A percentile compares a stretch with the other conserved stretches of the same genome.
These are phyloP conservation scores for Juglanconis juglandina DNA, from an alignment of 2,329 filamentous ascomycete genomes.

Conservation along the genomic window DNA sequence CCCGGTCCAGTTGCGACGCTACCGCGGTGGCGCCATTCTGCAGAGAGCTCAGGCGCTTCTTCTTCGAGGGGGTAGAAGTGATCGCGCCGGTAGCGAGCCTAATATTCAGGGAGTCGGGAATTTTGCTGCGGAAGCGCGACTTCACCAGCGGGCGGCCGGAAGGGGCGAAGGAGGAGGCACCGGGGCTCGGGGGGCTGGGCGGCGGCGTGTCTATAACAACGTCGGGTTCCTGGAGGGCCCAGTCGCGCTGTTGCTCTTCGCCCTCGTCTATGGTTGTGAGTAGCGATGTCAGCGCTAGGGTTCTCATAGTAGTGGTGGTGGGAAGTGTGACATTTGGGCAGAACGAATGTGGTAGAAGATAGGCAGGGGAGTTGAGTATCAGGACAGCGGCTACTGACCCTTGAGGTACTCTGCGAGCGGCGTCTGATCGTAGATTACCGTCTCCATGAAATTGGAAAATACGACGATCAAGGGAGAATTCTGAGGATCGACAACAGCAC, in stretches of 20 bases:
- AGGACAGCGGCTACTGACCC: constrained; percentile 52
- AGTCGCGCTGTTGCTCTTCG: constrained; percentile 45
- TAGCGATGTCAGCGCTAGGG: constrained; percentile 20
- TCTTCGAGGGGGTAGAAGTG: constrained; percentile 43
- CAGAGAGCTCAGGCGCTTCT: constrained; percentile 17
- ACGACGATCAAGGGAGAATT: neutral
- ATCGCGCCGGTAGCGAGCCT: constrained; percentile 37
- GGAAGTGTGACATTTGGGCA: neutral
- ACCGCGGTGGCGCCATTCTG: constrained; percentile 52
- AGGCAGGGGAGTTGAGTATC: neutral
- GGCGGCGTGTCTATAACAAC: constrained; percentile 41
- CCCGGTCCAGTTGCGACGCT: constrained; percentile 68
- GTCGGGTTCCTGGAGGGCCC: constrained; percentile 40
- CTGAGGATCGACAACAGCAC: neutral
- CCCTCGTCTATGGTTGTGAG: constrained; percentile 42
- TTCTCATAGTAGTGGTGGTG: constrained; percentile 9
- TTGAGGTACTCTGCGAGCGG: constrained; percentile 86
- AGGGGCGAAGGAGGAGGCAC: constrained; percentile 46
- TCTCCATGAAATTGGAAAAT: constrained; percentile 63
- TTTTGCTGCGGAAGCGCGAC: constrained; percentile 50
- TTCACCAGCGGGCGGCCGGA: constrained; percentile 52
- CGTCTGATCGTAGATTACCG: constrained; percentile 79
- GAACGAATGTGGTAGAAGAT: neutral
- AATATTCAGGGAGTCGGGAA: constrained; percentile 42
- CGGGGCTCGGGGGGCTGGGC: constrained; percentile 40